Base-by-base conservation (phyloP, 2,329 filamentous ascomycete genomes). In the Pleoardoris graminearum region DNA sequence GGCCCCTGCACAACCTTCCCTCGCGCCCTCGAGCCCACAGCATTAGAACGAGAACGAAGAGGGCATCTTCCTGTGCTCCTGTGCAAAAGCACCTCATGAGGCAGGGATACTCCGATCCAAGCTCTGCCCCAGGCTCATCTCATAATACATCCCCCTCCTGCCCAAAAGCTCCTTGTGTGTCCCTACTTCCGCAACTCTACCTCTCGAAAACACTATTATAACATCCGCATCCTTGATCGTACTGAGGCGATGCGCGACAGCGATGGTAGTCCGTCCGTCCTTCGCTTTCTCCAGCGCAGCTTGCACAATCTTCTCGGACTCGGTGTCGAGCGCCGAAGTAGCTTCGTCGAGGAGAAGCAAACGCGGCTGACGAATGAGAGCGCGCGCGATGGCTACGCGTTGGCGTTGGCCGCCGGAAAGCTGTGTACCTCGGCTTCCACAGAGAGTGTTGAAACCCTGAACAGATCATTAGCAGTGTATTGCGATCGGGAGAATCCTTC, bases 141-240 rank as follows among this genome's bases (percentile, higher is more conserved):
- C 75, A 57, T 69, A 73, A 54, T 79, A 79, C 57, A 72, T 63
- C 6, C 76, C 75, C 35, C 65, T 70, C 53, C 60, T 62, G 7
- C 59, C 61, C 37, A 75, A 59, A 48, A 79, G 54, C 52, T 77
- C 71, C 37, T 67, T 62, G 60, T 79, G 77, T 3, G 60, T 93
- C 3, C 93, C 93, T 58, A 84, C 82, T 77, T 97, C 93, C 1
- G 91, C 88, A 42, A 97, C 85, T 50, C 83, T 81, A 4, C 93
- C 93, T 65, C 89, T 86, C 70, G 96, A 91, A 69, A 97, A 94
- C 3, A 97, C 92, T 61, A 95, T 94, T 65, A 97, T 97, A 46
- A 91, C 77, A 70, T 97, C 93, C 0, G 93, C 93, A 70, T 94
- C 93, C 69, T 96, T 91, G 58, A 97, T 97, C 0, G 93, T 97